These are phyloP conservation scores for Plasmodium sp. DNA, from an alignment of 169 alveolate species.

Conservation along the genomic window DNA sequence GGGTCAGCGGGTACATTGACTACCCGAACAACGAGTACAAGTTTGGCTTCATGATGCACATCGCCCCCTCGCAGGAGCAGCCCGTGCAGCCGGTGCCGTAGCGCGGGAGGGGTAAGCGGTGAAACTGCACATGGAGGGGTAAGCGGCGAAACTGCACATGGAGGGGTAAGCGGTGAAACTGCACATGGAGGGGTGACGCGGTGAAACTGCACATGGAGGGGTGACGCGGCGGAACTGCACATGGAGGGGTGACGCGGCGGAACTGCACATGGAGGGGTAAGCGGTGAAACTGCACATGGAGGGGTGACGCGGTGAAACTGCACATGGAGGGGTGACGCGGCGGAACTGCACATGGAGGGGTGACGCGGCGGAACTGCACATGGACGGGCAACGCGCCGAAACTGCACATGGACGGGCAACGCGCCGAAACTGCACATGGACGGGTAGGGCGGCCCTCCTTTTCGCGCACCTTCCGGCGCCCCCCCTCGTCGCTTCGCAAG, in stretches of 20 bases:
- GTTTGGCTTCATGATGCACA: constrained; percentile 94
- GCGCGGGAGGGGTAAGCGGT: not conserved
- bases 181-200: not conserved
- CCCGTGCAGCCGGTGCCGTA: constrained; percentile 8
- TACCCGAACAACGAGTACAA: constrained; percentile 89
- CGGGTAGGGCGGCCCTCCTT: not conserved
- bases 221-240: not conserved
- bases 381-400: not conserved
- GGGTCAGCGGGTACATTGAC: constrained; percentile 92
- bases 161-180: not conserved
- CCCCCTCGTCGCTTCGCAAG: not conserved
- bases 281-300: not conserved
- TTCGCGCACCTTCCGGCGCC: not conserved
- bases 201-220: not conserved
- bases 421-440: not conserved
- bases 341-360: not conserved
- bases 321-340: not conserved
- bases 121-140: not conserved
- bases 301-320: not conserved
- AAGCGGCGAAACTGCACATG: not conserved
- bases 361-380: not conserved
- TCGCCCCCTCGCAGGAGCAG: constrained; percentile 86
- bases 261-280: not conserved
- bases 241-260: not conserved
- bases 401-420: not conserved